Percentiles rank a stretch among this genome's conserved stretches.
phyloP scores from a whole-genome alignment of 1,284 basidiomycete genomes.

The Ceratobasidium theobromae region DNA sequence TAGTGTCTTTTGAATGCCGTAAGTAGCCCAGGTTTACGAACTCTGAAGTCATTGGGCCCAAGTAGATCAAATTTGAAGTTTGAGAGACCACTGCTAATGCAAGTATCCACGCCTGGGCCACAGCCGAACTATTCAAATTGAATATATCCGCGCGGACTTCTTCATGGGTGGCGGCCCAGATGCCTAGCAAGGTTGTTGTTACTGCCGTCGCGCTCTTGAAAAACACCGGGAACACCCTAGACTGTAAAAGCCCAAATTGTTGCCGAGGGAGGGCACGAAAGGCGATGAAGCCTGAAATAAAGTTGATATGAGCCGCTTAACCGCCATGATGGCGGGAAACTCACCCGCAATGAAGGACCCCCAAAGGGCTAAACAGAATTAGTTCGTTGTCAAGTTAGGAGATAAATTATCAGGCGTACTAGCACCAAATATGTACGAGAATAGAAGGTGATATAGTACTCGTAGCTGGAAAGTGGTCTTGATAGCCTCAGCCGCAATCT shows the following conservation, averaged over 20 bases:
- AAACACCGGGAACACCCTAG: constrained; percentile 73
- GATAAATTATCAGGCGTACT: constrained; percentile 4
- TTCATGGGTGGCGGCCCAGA: constrained; percentile 68
- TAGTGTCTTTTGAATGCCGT: constrained; percentile 10
- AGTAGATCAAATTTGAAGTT: constrained; percentile 56
- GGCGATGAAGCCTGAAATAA: constrained; percentile 31
- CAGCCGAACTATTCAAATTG: constrained; percentile 53
- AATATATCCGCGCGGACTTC: constrained; percentile 54
- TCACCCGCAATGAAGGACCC: constrained; percentile 34
- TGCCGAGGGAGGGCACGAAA: constrained; percentile 50
- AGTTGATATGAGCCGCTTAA: background rate
- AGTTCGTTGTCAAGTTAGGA: background rate
- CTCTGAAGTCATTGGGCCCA: constrained; percentile 62
- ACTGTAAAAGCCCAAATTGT: constrained; percentile 75
- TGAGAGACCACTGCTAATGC: constrained; percentile 54
- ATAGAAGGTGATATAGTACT: constrained; percentile 23
- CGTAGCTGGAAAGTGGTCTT: background rate
- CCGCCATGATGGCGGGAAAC: background rate
- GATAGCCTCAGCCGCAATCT: background rate
- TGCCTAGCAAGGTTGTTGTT: constrained; percentile 56
- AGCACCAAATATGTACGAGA: constrained; percentile 23
- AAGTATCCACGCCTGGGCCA: constrained; percentile 70
- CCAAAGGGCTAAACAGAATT: constrained; percentile 29
- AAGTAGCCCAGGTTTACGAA: constrained; percentile 48
- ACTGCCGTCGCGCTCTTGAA: constrained; percentile 63